Base-by-base conservation (phyloP, 305 asterid species). In the Rubia balearica region DNA sequence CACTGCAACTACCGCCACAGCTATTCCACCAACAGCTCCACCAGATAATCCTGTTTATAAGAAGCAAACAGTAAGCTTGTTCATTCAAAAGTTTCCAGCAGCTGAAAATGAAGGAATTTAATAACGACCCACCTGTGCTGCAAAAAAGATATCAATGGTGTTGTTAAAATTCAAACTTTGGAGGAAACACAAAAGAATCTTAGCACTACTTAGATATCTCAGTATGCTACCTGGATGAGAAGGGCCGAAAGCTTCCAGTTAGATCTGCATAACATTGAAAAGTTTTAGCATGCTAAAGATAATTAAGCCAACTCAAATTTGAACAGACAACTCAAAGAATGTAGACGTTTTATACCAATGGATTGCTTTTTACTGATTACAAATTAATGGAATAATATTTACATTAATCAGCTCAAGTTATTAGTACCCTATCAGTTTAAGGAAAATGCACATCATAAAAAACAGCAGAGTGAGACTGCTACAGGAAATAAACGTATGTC, bases 1-100 rank as follows among this genome's bases (percentile, higher is more conserved):
- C 9, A 79, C 69, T 66, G 79, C 91, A 70, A 57, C 67, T 67
- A 38, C 82, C 24, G 84, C 91, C 68, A 88, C 76, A 48, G 77
- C 64, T 81, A 93, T 87, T 69, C 96, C 97, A 77, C 91, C 97
- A 76, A 88, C 84, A 61, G 85, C 91, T 77, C 91, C 96, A 73
- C 85, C 76, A 42, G 96, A 72, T 67, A 89, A 78, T 71, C 98
- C 98, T 93, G 88, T 76, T 70, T 59, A 72, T 70, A 72, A 45
- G 71, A 80, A 57, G 36, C 16, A 76, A 43, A 41, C 33, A 19
- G 70, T 75, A 61, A 66, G 70, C 40, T 68, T 57, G 24, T 67
- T 21, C 46, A 69, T 68, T 73, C 69, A 60, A 51, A 63, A 65
- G 67, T 30, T 13, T 56, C 77, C 56, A 45, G 9, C 56, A 70